These are phyloP conservation scores for Trichophyton simii DNA, from an alignment of 2,329 filamentous ascomycete species.

Conservation along the genomic window DNA sequence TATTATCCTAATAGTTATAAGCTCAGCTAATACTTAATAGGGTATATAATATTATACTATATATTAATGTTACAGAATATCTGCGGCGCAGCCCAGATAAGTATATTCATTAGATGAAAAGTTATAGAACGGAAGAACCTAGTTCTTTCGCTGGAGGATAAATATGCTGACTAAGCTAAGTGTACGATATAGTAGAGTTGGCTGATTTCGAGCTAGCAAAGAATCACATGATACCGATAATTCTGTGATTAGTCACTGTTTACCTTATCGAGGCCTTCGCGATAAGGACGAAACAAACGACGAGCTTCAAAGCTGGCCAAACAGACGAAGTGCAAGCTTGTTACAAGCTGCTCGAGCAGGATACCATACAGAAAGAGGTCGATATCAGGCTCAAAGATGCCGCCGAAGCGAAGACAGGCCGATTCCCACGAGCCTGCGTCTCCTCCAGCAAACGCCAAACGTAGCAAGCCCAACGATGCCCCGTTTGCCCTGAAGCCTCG, in stretches of 20 bases:
- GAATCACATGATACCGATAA: not conserved
- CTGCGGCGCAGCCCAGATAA: too few species aligned
- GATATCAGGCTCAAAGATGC: conserved; percentile 5
- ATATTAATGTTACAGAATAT: too few species aligned
- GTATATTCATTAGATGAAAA: too few species aligned
- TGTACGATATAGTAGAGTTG: not conserved
- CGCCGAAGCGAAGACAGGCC: not conserved
- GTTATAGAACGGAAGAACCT: too few species aligned
- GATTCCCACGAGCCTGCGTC: not conserved
- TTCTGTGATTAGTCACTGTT: not conserved
- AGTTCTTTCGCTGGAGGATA: not conserved
- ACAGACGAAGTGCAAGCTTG: not conserved
- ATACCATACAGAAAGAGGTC: conserved; percentile 5
- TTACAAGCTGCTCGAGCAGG: not conserved
- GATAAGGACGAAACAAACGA: not conserved
- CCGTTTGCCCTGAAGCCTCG: conserved; percentile 29
- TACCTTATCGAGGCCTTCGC: not conserved
- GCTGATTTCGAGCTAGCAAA: not conserved
- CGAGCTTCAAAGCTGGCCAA: not conserved
- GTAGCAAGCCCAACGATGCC: conserved; percentile 15
- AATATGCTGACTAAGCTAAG: not conserved
- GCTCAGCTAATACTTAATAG: too few species aligned
- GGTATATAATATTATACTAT: too few species aligned
- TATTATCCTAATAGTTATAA: too few species aligned
- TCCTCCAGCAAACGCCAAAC: conserved; percentile 1